Evolutionary conservation across 495 filamentous ascomycete genomes (phyloP).

Genomic region (Pyronema omphalodes): DNA sequence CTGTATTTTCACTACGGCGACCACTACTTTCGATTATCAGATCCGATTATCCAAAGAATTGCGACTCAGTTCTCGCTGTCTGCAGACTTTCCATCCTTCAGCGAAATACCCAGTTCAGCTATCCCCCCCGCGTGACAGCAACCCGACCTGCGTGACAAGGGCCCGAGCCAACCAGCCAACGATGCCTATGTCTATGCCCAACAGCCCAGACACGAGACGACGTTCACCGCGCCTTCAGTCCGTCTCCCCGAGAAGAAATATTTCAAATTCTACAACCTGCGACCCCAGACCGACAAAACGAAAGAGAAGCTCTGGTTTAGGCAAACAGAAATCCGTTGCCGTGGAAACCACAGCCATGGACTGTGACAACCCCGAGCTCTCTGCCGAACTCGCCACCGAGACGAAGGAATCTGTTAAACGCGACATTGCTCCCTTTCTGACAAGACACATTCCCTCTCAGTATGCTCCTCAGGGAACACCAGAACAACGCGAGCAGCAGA

Average conservation of each 20-base stretch:
- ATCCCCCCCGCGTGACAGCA: background rate
- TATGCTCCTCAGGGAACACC: conserved; percentile 43
- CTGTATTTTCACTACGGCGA: too few relatives aligned
- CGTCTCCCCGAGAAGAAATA: background rate
- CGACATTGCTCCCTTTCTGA: conserved; percentile 59
- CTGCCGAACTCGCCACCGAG: conserved; percentile 19
- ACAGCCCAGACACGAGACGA: background rate
- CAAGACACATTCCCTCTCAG: conserved; percentile 65
- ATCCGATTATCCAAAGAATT: too few relatives aligned
- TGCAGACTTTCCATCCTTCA: too few relatives aligned
- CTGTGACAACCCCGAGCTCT: conserved; percentile 13
- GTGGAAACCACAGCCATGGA: conserved; percentile 6
- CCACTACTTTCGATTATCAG: too few relatives aligned
- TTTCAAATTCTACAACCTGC: background rate
- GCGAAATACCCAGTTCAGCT: too few relatives aligned
- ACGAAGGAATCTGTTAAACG: conserved; percentile 18
- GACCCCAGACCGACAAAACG: conserved; percentile 4
- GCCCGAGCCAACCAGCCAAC: background rate
- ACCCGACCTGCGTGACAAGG: background rate
- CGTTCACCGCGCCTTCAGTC: background rate
- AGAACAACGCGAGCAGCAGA: conserved; percentile 22
- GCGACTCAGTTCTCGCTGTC: too few relatives aligned
- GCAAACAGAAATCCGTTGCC: background rate
- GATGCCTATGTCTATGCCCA: background rate
- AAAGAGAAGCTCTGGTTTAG: background rate